Evolutionary conservation across 352 stramenopile genomes (phyloP).

Genomic region (Phytophthora citrophthora): DNA sequence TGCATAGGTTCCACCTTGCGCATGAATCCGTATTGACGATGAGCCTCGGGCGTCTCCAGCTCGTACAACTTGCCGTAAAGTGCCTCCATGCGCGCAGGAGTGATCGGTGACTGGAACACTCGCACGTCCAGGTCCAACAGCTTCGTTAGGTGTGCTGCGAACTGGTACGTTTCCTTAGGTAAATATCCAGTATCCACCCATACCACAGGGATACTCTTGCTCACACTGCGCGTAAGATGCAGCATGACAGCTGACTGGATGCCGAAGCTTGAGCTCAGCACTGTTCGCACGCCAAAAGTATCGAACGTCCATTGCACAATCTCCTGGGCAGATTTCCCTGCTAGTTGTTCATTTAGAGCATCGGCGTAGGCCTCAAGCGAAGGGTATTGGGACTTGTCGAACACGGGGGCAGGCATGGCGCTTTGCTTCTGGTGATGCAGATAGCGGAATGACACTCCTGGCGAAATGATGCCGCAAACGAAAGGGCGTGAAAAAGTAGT

Average conservation of each 20-base stretch:
- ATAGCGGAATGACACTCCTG: slow-evolving; percentile 24
- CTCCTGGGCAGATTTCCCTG: slow-evolving; percentile 56
- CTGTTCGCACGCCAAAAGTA: slow-evolving; percentile 70
- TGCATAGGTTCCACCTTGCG: slow-evolving; percentile 91
- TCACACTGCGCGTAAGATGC: slow-evolving; percentile 65
- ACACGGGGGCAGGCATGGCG: slow-evolving; percentile 36
- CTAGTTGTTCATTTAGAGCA: slow-evolving; percentile 66
- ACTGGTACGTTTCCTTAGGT: slow-evolving; percentile 85
- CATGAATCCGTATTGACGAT: slow-evolving; percentile 82
- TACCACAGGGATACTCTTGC: slow-evolving; percentile 66
- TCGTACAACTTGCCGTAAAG: slow-evolving; percentile 88
- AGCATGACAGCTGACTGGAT: slow-evolving; percentile 89
- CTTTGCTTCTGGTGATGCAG: slow-evolving; percentile 7
- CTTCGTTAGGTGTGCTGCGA: slow-evolving; percentile 68
- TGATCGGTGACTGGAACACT: slow-evolving; percentile 80
- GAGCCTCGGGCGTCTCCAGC: slow-evolving; percentile 67
- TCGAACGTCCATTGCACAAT: slow-evolving; percentile 76
- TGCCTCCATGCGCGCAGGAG: slow-evolving; percentile 83
- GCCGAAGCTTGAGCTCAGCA: slow-evolving; percentile 88
- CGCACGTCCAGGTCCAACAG: slow-evolving; percentile 72
- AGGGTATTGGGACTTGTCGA: slow-evolving; percentile 50
- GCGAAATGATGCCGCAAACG: slow-evolving; percentile 17
- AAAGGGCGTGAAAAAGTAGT: slow-evolving; percentile 6
- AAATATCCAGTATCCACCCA: slow-evolving; percentile 90
- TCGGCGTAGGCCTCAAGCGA: slow-evolving; percentile 74